Conservation (phyloP, 2,329 filamentous ascomycete genomes). For the Hymenoscyphus scutula region DNA sequence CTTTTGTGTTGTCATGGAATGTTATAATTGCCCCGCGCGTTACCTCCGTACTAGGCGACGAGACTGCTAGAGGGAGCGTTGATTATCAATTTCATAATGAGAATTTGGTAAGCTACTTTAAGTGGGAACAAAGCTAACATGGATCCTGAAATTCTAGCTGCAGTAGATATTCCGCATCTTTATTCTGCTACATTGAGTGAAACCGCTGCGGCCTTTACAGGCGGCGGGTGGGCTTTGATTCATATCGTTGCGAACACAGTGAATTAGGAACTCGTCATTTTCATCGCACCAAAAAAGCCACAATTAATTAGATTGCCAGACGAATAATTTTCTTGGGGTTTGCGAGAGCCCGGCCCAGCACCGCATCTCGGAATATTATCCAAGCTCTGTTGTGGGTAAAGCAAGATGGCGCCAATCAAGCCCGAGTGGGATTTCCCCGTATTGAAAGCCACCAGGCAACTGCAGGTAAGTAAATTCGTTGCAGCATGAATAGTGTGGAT, state of each 20-base stretch:
- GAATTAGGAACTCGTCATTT: not conserved
- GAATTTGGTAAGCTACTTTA: not conserved
- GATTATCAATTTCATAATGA: too few relatives aligned
- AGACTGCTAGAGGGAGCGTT: too few relatives aligned
- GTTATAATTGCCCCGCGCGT: too few relatives aligned
- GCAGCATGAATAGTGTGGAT: not conserved
- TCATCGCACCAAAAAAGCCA: not conserved
- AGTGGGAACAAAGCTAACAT: not conserved
- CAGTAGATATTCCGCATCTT: not conserved
- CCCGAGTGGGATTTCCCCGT: constrained; percentile 34
- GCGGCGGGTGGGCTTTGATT: not conserved
- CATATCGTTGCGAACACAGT: not conserved
- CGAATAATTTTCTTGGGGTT: not conserved
- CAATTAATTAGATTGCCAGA: not conserved
- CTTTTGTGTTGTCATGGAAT: not conserved
- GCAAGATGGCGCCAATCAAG: constrained; percentile 19
- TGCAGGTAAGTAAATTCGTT: constrained; percentile 24
- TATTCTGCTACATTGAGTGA: not conserved
- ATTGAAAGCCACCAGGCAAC: constrained; percentile 28
- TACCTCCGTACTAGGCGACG: too few relatives aligned
- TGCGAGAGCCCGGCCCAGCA: not conserved
- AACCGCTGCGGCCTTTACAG: not conserved
- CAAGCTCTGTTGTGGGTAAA: not conserved
- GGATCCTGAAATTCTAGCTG: not conserved
- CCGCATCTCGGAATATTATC: not conserved